Evolutionary conservation across 192 early-diverging fungal genomes (phyloP).

Genomic region (Umbelopsis sp.): DNA sequence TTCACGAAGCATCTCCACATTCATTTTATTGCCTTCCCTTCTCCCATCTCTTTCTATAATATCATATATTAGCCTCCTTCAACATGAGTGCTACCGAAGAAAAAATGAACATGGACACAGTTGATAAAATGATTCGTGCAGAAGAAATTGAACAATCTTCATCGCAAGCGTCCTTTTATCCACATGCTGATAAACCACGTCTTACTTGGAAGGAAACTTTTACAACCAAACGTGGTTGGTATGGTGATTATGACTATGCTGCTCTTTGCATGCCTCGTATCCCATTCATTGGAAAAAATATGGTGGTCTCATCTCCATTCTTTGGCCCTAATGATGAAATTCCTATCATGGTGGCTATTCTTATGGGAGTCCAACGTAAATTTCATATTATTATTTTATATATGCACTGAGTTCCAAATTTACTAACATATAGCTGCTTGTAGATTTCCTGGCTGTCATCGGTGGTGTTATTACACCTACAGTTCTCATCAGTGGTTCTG

Average conservation of each 20-base stretch:
- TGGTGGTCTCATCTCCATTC: constrained; percentile 37
- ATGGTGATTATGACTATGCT: constrained; percentile 45
- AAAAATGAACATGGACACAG: neutral
- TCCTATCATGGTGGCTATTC: constrained; percentile 42
- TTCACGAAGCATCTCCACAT: neutral
- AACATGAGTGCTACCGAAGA: constrained; percentile 11
- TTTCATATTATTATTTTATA: neutral
- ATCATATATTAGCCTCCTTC: neutral
- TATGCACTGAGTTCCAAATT: neutral
- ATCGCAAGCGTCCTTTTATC: constrained; percentile 11
- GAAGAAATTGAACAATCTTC: constrained; percentile 14
- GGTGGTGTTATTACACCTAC: constrained; percentile 42
- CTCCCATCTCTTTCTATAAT: neutral
- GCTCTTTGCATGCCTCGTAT: constrained; percentile 46
- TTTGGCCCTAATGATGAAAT: constrained; percentile 51
- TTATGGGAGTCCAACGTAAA: constrained; percentile 44
- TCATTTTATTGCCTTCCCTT: neutral
- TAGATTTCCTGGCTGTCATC: constrained; percentile 30
- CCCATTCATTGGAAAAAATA: constrained; percentile 34
- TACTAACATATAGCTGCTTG: neutral
- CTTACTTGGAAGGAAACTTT: neutral
- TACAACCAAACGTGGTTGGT: constrained; percentile 46
- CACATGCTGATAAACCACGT: neutral
- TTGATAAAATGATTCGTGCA: constrained; percentile 5
- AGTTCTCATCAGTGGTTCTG: constrained; percentile 42